Evolutionary conservation across 164 flowering plant species (phyloP).

Genomic region (Amborella trichopoda): DNA sequence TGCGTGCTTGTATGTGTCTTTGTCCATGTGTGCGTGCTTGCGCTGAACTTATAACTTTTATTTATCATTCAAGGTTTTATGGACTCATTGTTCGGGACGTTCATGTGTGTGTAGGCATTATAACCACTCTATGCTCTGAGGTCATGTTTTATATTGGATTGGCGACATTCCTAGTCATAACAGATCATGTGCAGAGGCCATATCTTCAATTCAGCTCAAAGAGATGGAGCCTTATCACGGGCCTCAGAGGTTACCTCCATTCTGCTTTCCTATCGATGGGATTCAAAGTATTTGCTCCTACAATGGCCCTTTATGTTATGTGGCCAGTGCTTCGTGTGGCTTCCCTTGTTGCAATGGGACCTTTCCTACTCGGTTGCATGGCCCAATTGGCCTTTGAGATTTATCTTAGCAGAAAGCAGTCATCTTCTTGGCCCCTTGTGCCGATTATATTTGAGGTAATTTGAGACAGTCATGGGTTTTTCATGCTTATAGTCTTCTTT

Average conservation of each 20-base stretch:
- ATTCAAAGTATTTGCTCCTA: constrained; percentile 57
- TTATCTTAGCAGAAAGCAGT: constrained; percentile 28
- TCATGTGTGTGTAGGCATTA: constrained; percentile 39
- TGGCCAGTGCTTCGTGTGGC: constrained; percentile 63
- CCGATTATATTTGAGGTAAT: constrained; percentile 90
- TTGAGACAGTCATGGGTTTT: background rate
- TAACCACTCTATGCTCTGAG: constrained; percentile 37
- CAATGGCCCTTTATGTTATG: constrained; percentile 44
- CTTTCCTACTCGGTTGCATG: constrained; percentile 54
- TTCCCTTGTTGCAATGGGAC: constrained; percentile 58
- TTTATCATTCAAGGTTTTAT: too few relatives aligned
- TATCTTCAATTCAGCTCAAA: constrained; percentile 60
- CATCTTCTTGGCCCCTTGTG: constrained; percentile 83
- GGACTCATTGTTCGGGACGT: too few relatives aligned
- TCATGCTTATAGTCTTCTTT: background rate
- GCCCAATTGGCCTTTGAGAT: constrained; percentile 58
- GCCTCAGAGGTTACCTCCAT: constrained; percentile 68
- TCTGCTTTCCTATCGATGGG: constrained; percentile 62
- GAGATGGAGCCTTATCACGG: constrained; percentile 85
- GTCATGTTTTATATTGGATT: constrained; percentile 56
- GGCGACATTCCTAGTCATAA: constrained; percentile 39
- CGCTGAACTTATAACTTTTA: too few relatives aligned
- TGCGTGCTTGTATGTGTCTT: too few relatives aligned
- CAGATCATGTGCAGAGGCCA: constrained; percentile 64
- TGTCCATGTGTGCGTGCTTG: too few relatives aligned